phyloP scores from a whole-genome alignment of 305 asterid genomes.

The Solanum hybrid region DNA sequence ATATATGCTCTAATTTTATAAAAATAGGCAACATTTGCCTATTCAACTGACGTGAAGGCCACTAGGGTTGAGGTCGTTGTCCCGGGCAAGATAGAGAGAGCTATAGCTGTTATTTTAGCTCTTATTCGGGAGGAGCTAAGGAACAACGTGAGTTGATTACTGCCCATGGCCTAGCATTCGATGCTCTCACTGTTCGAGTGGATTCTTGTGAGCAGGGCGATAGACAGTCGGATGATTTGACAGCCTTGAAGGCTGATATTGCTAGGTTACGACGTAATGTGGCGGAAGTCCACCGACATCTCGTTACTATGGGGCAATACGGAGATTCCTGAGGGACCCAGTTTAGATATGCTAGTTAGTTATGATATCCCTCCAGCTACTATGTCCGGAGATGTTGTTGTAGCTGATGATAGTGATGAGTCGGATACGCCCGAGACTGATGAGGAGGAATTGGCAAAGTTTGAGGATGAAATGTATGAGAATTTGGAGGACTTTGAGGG shows the following conservation, averaged over 20 bases:
- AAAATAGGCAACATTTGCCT: neutral
- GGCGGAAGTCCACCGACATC: neutral
- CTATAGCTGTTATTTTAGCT: too few species aligned
- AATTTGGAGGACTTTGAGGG: neutral
- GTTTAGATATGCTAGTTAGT: neutral
- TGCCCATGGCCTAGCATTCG: neutral
- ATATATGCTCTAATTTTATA: neutral
- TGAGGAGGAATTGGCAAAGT: neutral
- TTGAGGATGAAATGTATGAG: neutral
- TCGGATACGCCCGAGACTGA: neutral
- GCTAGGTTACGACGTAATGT: neutral
- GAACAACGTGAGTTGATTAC: neutral
- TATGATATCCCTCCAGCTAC: neutral
- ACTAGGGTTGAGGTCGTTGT: too few species aligned
- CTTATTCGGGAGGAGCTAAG: neutral
- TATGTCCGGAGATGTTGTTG: neutral
- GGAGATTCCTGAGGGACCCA: neutral
- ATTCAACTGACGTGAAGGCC: neutral
- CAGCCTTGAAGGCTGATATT: neutral
- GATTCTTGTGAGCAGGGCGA: neutral
- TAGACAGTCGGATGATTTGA: neutral
- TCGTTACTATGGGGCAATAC: neutral
- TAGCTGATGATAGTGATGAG: neutral
- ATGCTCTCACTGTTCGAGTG: neutral
- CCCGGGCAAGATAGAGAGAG: neutral